These are phyloP conservation scores for Candida taoyuanica DNA, from an alignment of 805 yeast genomes.

Conservation along the genomic window DNA sequence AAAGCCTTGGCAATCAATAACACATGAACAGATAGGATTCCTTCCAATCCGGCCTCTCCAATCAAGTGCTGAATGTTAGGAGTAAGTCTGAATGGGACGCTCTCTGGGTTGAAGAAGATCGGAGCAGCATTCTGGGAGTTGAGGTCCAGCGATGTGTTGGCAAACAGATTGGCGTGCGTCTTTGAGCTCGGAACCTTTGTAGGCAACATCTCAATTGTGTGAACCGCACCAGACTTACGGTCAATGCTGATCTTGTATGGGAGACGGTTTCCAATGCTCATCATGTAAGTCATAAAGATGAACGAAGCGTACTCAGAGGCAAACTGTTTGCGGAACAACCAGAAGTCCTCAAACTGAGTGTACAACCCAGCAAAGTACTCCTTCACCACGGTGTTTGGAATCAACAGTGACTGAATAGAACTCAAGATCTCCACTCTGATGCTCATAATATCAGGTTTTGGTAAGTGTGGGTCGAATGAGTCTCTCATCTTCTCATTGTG, in stretches of 20 bases:
- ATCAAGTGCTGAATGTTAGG: slow-evolving; percentile 92
- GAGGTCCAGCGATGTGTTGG: slow-evolving; percentile 33
- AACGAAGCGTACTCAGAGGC: slow-evolving; percentile 93
- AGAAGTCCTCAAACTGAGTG: slow-evolving; percentile 84
- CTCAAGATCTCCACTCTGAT: slow-evolving; percentile 87
- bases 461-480: slow-evolving; percentile 89
- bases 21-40: slow-evolving; percentile 78
- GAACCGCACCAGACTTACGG: slow-evolving; percentile 77
- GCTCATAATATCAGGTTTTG: slow-evolving; percentile 86
- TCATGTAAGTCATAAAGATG: slow-evolving; percentile 87
- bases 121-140: slow-evolving; percentile 46
- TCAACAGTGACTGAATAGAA: slow-evolving; percentile 81
- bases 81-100: slow-evolving; percentile 93
- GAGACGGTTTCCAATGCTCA: slow-evolving; percentile 88
- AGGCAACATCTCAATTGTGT: slow-evolving; percentile 95
- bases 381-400: slow-evolving; percentile 78
- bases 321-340: slow-evolving; percentile 95
- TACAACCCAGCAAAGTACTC: slow-evolving; percentile 70
- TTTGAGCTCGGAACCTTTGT: slow-evolving; percentile 59
- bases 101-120: slow-evolving; percentile 82
- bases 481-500: slow-evolving; percentile 82
- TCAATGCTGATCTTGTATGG: slow-evolving; percentile 91
- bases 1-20: slow-evolving; percentile 84
- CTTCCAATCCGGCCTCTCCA: slow-evolving; percentile 93
- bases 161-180: slow-evolving; percentile 33